phyloP scores from a whole-genome alignment of 257 asterid genomes.

The Solanum appendiculatum region DNA sequence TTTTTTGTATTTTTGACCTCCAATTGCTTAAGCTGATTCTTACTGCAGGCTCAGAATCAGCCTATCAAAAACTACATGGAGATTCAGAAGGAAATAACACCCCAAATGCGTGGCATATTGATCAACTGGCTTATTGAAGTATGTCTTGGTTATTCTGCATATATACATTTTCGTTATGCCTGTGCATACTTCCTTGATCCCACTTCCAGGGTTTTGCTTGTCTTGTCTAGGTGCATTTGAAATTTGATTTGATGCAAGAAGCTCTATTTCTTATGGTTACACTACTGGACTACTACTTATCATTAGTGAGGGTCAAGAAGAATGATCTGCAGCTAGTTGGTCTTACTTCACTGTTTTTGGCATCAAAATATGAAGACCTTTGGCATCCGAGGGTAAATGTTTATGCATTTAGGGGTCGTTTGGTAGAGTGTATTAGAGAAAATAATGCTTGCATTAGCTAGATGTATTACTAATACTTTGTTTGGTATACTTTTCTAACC shows the following conservation, averaged over 20 bases:
- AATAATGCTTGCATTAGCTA: too few relatives aligned
- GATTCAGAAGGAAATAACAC: conserved; percentile 51
- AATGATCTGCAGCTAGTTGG: conserved; percentile 88
- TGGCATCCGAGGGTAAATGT: conserved; percentile 89
- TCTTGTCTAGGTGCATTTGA: conserved; percentile 59
- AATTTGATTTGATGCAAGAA: conserved; percentile 85
- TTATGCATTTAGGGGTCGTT: too few relatives aligned
- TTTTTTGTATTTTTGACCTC: not conserved
- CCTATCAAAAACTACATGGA: conserved; percentile 48
- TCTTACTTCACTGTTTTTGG: conserved; percentile 85
- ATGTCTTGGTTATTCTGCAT: not conserved
- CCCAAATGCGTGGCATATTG: conserved; percentile 86
- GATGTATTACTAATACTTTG: too few relatives aligned
- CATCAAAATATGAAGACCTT: conserved; percentile 94
- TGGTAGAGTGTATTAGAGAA: too few relatives aligned
- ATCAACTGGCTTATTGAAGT: conserved; percentile 98
- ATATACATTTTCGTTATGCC: not conserved
- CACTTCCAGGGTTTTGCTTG: conserved; percentile 3
- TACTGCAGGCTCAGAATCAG: conserved; percentile 52
- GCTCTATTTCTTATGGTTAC: conserved; percentile 80
- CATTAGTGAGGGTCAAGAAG: conserved; percentile 54
- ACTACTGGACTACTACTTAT: conserved; percentile 62
- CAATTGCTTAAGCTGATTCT: not conserved
- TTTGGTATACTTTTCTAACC: too few relatives aligned
- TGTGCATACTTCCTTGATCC: not conserved